These are phyloP conservation scores for Lasiosphaeria ovina DNA, from an alignment of 495 filamentous ascomycete genomes.

Conservation along the genomic window DNA sequence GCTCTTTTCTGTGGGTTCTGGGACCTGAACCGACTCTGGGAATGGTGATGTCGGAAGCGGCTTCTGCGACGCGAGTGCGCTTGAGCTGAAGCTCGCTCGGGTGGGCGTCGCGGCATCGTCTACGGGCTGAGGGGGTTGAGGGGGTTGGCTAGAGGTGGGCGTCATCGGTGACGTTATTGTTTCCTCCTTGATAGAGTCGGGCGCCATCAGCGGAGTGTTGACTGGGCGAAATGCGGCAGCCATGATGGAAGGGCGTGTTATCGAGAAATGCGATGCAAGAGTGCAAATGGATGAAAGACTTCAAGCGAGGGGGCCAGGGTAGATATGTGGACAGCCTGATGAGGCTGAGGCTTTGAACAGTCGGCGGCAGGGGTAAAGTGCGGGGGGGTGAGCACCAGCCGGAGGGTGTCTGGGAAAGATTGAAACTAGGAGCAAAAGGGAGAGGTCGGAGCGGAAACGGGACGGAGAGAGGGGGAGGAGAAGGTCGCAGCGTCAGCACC, in stretches of 20 bases:
- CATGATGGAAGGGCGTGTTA: slow-evolving; percentile 30
- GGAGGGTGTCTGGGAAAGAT: slow-evolving; percentile 34
- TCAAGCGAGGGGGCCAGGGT: slow-evolving; percentile 21
- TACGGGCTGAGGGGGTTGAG: slow-evolving; percentile 32
- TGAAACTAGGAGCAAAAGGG: slow-evolving; percentile 25
- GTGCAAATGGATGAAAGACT: slow-evolving; percentile 15
- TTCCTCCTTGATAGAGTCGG: slow-evolving; percentile 39
- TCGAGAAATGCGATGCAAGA: slow-evolving; percentile 20
- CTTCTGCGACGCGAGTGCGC: slow-evolving; percentile 51
- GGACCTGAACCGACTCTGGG: slow-evolving; percentile 49
- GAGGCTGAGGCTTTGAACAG: slow-evolving; percentile 35
- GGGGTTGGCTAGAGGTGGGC: slow-evolving; percentile 48
- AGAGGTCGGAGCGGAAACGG: slow-evolving; percentile 25
- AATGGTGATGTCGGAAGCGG: slow-evolving; percentile 61
- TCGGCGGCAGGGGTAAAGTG: slow-evolving; percentile 35
- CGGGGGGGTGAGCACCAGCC: slow-evolving; percentile 23
- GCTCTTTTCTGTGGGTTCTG: slow-evolving; percentile 40
- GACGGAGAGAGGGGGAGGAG: slow-evolving; percentile 15
- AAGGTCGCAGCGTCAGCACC: slow-evolving; percentile 11
- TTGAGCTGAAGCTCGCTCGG: slow-evolving; percentile 50
- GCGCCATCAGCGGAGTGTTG: slow-evolving; percentile 64
- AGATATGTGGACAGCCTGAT: slow-evolving; percentile 34
- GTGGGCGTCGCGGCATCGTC: slow-evolving; percentile 62
- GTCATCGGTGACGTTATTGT: slow-evolving; percentile 62
- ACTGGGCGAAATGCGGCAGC: slow-evolving; percentile 68